Conservation (phyloP, 495 filamentous ascomycete genomes). For the Xylaria longipes region DNA sequence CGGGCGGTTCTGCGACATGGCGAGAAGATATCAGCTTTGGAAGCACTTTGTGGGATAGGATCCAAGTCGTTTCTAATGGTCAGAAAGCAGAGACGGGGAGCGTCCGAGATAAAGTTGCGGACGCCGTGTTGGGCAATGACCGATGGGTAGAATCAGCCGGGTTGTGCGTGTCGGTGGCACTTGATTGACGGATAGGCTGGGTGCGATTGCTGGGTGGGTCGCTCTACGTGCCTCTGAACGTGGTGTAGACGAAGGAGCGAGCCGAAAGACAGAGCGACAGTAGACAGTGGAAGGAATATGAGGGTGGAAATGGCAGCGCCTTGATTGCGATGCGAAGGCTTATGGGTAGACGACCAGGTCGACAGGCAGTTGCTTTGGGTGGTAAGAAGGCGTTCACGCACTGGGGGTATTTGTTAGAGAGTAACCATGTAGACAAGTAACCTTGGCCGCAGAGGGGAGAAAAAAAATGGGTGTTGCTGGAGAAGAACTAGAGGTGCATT, state of each 20-base stretch:
- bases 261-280: slow-evolving; percentile 7
- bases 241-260: slow-evolving; percentile 16
- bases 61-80: slow-evolving; percentile 45
- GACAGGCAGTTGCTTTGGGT: slow-evolving; percentile 7
- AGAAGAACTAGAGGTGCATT: slow-evolving; percentile 21
- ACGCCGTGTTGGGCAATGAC: slow-evolving; percentile 59
- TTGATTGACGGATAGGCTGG: slow-evolving; percentile 37
- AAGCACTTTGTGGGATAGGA: slow-evolving; percentile 36
- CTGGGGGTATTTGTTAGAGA: slow-evolving; percentile 27
- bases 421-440: slow-evolving; percentile 13
- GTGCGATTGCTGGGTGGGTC: slow-evolving; percentile 32
- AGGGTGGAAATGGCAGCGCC: slow-evolving; percentile 13
- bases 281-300: slow-evolving; percentile 9
- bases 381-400: slow-evolving; percentile 24
- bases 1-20: slow-evolving; percentile 58
- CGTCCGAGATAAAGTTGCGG: slow-evolving; percentile 36
- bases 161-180: slow-evolving; percentile 37
- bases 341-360: slow-evolving; percentile 17
- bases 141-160: slow-evolving; percentile 36
- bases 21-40: slow-evolving; percentile 35
- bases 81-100: slow-evolving; percentile 39
- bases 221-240: slow-evolving; percentile 20
- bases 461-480: slow-evolving; percentile 6
- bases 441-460: slow-evolving; percentile 5
- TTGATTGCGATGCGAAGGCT: slow-evolving; percentile 23